Evolutionary conservation across 192 early-diverging fungal genomes (phyloP), one percentile per base, ranked within the genome.

Genomic region (Gonapodya sp.): DNA sequence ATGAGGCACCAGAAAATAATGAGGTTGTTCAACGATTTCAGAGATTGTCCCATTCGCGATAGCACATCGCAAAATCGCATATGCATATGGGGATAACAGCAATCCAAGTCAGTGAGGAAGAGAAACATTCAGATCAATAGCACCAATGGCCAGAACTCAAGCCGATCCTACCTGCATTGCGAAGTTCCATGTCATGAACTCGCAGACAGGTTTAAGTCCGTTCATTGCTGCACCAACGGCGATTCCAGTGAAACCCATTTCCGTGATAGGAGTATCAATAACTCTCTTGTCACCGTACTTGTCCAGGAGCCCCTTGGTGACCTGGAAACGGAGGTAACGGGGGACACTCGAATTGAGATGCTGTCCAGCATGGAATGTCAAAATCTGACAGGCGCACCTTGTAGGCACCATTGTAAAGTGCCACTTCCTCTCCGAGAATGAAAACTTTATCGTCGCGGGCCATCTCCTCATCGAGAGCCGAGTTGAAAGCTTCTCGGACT

Each of bases 141-240:
- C n/a, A n/a, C n/a, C n/a, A n/a, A 33, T 30, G n/a, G 33, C 64
- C 8, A 34, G 34, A 35, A 36, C 31, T 73, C 0, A 18, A 80
- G 73, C 36, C 0, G 0, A 24, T 32, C 82, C 83, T 86, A 95
- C 94, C 92, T 99, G 97, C 95, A 99, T 96, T 35, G 96, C 94
- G 91, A 99, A 99, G 94, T 99, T 99, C 86, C 95, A 98, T 81
- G 97, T 99, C 97, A 99, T 99, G 87, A 99, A 99, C 89, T 99
- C 96, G 91, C 97, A 99, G 81, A 99, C 93, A 35, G 97, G 97
- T 88, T 93, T 95, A 78, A 97, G 89, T 46, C 97, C 97, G 81
- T 92, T 89, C 81, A 99, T 90, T 35, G 96, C 97, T 35, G 96
- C 93, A 73, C 97, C 97, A 78, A 96, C 91, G 84, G 97, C 97